These are phyloP conservation scores for Isatis tinctoria DNA, from an alignment of 345 rosid genomes.

Conservation along the genomic window DNA sequence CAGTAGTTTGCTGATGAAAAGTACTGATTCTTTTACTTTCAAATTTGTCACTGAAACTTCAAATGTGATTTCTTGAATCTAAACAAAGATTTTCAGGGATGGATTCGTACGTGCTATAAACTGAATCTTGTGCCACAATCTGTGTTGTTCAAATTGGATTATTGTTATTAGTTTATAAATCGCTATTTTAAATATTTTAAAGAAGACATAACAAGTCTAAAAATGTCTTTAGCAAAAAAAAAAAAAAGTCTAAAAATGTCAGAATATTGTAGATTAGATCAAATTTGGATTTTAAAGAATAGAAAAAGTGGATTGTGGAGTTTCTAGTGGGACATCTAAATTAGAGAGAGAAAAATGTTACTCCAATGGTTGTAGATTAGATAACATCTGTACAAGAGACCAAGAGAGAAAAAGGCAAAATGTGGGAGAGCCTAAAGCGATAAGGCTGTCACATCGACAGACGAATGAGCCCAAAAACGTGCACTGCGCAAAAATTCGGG, in stretches of 20 bases:
- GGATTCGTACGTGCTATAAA: neutral
- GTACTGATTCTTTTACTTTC: neutral
- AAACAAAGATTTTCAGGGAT: neutral
- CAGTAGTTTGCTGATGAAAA: neutral
- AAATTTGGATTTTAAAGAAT: neutral
- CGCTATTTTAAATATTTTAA: neutral
- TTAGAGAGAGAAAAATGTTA: neutral
- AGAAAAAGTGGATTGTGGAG: neutral
- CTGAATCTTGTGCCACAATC: neutral
- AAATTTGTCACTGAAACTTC: neutral
- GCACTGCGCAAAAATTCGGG: neutral
- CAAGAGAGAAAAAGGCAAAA: neutral
- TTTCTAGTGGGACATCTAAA: neutral
- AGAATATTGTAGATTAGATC: neutral
- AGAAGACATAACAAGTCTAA: neutral
- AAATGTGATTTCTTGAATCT: neutral
- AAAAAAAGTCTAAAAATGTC: neutral
- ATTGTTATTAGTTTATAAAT: neutral
- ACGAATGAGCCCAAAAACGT: conserved; percentile 9
- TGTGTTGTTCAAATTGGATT: neutral
- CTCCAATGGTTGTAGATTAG: neutral
- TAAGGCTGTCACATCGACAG: neutral
- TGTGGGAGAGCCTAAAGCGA: neutral
- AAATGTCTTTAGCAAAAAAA: no score
- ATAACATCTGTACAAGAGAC: neutral